A percentile compares a stretch with the other conserved stretches of the same genome.
These are phyloP conservation scores for Colletotrichum aenigma DNA, from an alignment of 2,329 filamentous ascomycete genomes.

Conservation along the genomic window DNA sequence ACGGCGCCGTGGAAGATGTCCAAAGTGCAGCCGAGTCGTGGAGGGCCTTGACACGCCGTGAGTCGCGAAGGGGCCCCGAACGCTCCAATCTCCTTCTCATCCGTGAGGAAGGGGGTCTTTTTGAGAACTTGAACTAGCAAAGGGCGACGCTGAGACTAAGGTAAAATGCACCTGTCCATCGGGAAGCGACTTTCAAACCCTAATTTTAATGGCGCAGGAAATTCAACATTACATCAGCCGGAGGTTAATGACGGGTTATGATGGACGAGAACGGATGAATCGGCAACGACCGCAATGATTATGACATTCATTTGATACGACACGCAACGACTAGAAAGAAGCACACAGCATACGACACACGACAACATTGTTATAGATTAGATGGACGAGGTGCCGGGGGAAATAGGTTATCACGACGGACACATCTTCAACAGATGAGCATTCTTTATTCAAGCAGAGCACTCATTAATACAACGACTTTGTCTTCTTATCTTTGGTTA, in stretches of 20 bases:
- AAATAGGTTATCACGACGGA: not conserved
- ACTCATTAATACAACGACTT: not conserved
- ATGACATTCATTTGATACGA: slow-evolving; percentile 15
- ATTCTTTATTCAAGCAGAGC: not conserved
- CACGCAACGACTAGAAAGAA: not conserved
- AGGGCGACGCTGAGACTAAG: not conserved
- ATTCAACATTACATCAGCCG: not conserved
- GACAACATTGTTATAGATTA: not conserved
- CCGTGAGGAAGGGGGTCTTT: not conserved
- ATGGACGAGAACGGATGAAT: not conserved
- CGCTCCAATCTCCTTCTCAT: not conserved
- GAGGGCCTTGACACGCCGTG: not conserved
- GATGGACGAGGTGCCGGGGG: not conserved
- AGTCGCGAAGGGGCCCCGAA: not conserved
- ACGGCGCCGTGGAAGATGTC: not conserved
- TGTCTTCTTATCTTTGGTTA: not conserved
- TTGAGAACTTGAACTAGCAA: not conserved
- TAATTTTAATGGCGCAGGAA: not conserved
- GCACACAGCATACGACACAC: not conserved
- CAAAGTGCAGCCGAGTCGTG: not conserved
- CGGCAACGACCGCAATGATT: not conserved
- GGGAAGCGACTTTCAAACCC: not conserved
- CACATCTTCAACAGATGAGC: slow-evolving; percentile 2
- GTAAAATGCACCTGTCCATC: not conserved
- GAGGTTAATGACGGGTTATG: not conserved